Evolutionary conservation across 495 filamentous ascomycete species (phyloP), one percentile per base, ranked within the genome.

Genomic region (Astrothelium macrocarpum): DNA sequence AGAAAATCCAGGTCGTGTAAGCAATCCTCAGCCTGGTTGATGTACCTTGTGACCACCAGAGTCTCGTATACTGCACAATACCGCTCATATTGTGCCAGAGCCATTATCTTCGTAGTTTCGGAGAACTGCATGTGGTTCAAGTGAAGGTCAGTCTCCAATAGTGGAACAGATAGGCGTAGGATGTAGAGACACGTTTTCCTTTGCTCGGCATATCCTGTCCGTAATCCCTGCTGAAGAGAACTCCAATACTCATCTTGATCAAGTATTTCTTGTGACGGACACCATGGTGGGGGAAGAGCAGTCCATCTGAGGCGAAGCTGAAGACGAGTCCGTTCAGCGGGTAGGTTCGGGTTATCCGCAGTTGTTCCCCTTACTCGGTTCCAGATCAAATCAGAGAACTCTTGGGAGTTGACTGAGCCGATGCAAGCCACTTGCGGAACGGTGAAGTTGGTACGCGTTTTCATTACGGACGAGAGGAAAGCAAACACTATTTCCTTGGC

Each of bases 141-240:
- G n/a, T 4, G 5, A 67, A 62, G 59, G 45, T 62, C 71, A 66
- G 64, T 25, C 59, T 53, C 36, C 0, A 71, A 63, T 18, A 73
- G 29, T 1, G 56, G 53, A 11, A 80, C 25, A 1, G 78, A 78
- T 18, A 59, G 70, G 36, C 67, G 71, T 25, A 80, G 66, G 34
- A 80, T 79, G 26, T 72, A 69, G 4, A 80, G 70, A 60, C 77
- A 78, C 39, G 74, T 71, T 66, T 80, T 80, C 18, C 77, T 71
- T 59, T 74, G 74, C 62, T 79, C 78, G 2, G 63, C 67, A 61
- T 72, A 75, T 0, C 78, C 78, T 18, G 61, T 62, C 28, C 72
- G 65, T 12, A 80, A 71, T 1, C 78, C 75, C 26, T 68, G 42
- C 59, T 70, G 74, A n/a, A 80, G 62, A 14, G 73, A 63, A 18